Evolutionary conservation across 2,329 filamentous ascomycete genomes (phyloP).

Genomic region (Penicillium oxalicum): DNA sequence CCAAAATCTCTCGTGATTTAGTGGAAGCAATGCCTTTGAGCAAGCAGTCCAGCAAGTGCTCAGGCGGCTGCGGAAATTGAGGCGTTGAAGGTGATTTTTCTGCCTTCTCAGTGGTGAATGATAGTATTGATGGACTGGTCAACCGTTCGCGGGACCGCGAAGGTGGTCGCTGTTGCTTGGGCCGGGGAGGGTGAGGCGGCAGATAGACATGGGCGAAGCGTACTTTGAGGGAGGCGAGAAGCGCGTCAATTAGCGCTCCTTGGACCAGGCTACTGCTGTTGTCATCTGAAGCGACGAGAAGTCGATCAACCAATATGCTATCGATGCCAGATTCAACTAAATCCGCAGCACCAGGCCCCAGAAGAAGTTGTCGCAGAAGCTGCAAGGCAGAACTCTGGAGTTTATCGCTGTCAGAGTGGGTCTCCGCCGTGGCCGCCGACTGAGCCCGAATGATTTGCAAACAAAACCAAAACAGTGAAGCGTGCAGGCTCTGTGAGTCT

Average conservation of each 20-base stretch:
- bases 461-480: constrained; percentile 28
- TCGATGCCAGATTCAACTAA: constrained; percentile 55
- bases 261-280: constrained; percentile 64
- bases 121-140: constrained; percentile 39
- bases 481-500: constrained; percentile 29
- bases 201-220: constrained; percentile 36
- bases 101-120: constrained; percentile 41
- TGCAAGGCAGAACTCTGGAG: constrained; percentile 66
- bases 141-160: constrained; percentile 37
- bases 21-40: constrained; percentile 71
- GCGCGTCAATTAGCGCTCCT: constrained; percentile 70
- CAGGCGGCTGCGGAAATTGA: constrained; percentile 45
- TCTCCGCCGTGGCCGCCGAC: constrained; percentile 18
- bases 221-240: constrained; percentile 67
- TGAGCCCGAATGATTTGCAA: constrained; percentile 26
- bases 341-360: constrained; percentile 36
- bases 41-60: constrained; percentile 71
- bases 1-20: constrained; percentile 69
- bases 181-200: constrained; percentile 24
- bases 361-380: constrained; percentile 51
- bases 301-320: constrained; percentile 60
- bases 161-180: constrained; percentile 32
- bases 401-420: constrained; percentile 53
- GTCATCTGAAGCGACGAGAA: constrained; percentile 55
- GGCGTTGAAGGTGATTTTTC: constrained; percentile 33